Conservation (phyloP, 2,329 filamentous ascomycete species). For the Amesomyces nigricolor region DNA sequence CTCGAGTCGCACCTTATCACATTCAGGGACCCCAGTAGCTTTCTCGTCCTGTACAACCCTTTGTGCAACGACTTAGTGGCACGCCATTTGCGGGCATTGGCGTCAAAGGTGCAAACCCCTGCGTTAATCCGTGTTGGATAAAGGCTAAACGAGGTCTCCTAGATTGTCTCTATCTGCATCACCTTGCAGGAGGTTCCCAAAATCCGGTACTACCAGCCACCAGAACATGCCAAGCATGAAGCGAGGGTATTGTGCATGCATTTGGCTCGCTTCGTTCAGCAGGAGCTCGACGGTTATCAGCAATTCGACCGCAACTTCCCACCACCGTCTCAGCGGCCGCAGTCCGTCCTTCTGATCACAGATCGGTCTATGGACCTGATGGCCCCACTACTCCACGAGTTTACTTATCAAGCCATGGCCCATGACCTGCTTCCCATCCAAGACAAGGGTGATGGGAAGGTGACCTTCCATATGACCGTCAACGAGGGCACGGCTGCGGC, state of each 20-base stretch:
- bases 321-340: slow-evolving; percentile 68
- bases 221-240: slow-evolving; percentile 70
- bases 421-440: slow-evolving; percentile 86
- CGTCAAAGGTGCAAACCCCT: slow-evolving; percentile 67
- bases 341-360: slow-evolving; percentile 77
- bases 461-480: slow-evolving; percentile 74
- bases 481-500: slow-evolving; percentile 67
- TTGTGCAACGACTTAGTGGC: slow-evolving; percentile 79
- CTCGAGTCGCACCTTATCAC: slow-evolving; percentile 87
- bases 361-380: slow-evolving; percentile 90
- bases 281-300: slow-evolving; percentile 84
- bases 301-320: slow-evolving; percentile 81
- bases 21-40: slow-evolving; percentile 93
- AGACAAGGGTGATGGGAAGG: slow-evolving; percentile 80
- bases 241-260: slow-evolving; percentile 82
- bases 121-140: background rate
- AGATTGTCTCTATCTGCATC: slow-evolving; percentile 85
- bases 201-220: slow-evolving; percentile 77
- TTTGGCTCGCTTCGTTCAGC: slow-evolving; percentile 83
- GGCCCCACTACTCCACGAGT: slow-evolving; percentile 86
- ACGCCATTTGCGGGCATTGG: slow-evolving; percentile 74
- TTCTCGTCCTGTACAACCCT: slow-evolving; percentile 86
- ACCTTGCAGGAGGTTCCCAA: slow-evolving; percentile 90
- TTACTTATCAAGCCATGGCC: slow-evolving; percentile 98
- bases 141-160: slow-evolving; percentile 4